A percentile compares a stretch with the other conserved stretches of the same genome.
phyloP scores from a whole-genome alignment of 345 rosid species.

The Turnera subulata region DNA sequence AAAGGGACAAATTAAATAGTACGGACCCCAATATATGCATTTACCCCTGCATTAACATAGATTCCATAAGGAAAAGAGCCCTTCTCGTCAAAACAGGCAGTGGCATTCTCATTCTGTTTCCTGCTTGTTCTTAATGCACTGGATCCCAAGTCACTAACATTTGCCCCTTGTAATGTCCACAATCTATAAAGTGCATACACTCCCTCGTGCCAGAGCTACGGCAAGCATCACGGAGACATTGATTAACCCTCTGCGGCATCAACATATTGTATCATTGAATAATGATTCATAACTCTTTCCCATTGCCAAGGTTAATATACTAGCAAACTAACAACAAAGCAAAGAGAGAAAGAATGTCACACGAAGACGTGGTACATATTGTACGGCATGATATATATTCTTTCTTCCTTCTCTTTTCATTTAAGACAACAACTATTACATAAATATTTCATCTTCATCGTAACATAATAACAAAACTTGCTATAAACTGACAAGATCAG shows the following conservation, averaged over 20 bases:
- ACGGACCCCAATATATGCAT: too few species aligned
- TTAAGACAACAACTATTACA: too few species aligned
- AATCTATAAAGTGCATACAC: conserved; percentile 55
- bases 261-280: not conserved
- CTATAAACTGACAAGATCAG: too few species aligned
- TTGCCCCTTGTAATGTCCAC: conserved; percentile 42
- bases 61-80: conserved; percentile 54
- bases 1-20: too few species aligned
- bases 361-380: too few species aligned
- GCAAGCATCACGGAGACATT: conserved; percentile 76
- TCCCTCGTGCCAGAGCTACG: not conserved
- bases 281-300: too few species aligned
- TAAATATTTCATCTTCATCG: too few species aligned
- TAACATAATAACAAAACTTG: too few species aligned
- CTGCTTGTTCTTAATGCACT: conserved; percentile 4
- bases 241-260: conserved; percentile 71
- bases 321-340: too few species aligned
- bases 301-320: too few species aligned
- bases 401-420: too few species aligned
- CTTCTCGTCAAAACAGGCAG: conserved; percentile 41
- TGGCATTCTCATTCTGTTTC: conserved; percentile 32
- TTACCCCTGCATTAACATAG: conserved; percentile 40
- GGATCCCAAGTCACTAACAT: accelerated
- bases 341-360: not conserved
- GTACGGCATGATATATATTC: too few species aligned